Conservation (phyloP, 2,329 filamentous ascomycete species). For the Coniochaeta sp. region DNA sequence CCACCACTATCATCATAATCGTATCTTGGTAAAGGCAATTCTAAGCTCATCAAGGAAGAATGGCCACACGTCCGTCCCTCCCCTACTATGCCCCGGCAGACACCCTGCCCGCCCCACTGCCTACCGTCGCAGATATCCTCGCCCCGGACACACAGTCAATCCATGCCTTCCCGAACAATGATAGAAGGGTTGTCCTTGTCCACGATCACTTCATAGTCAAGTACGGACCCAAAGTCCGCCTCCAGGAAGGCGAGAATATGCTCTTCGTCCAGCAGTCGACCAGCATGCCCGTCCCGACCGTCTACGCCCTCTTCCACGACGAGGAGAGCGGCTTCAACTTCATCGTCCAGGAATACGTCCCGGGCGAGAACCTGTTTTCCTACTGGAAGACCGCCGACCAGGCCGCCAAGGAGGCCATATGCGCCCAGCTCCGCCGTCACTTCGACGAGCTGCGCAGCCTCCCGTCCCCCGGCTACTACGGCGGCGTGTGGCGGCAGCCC, state of each 20-base stretch:
- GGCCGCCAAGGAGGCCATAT: neutral
- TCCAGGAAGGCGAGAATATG: neutral
- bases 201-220: neutral
- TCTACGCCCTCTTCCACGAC: neutral
- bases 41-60: too few relatives aligned
- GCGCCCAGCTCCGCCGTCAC: neutral
- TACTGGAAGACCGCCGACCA: neutral
- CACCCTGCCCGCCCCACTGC: neutral
- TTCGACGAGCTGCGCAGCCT: neutral
- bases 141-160: neutral
- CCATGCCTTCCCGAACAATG: too few relatives aligned
- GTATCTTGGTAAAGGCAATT: too few relatives aligned
- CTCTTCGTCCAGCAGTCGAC: neutral
- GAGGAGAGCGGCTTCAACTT: neutral
- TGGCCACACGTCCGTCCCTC: neutral
- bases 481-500: neutral
- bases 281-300: neutral
- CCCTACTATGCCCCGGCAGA: neutral
- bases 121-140: neutral
- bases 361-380: neutral
- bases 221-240: neutral
- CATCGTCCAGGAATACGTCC: neutral
- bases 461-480: neutral
- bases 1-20: too few relatives aligned
- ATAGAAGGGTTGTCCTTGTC: neutral